phyloP scores from a whole-genome alignment of 1,284 basidiomycete species.

The Cutaneotrichosporon sp. region DNA sequence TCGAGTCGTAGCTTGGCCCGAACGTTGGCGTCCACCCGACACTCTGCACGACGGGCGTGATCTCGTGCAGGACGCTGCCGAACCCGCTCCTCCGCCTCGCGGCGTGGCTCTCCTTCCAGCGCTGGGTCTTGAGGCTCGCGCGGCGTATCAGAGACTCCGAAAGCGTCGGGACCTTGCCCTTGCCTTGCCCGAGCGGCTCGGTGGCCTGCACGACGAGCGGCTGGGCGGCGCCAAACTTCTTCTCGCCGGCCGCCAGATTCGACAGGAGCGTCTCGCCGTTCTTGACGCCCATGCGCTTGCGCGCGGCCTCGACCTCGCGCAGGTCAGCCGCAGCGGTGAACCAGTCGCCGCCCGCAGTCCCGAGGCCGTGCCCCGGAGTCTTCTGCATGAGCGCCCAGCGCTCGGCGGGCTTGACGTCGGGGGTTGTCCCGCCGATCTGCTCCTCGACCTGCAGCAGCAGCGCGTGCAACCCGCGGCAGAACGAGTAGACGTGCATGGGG shows the following conservation, averaged over 20 bases:
- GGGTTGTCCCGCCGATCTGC: slow-evolving; percentile 10
- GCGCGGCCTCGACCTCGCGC: slow-evolving; percentile 29
- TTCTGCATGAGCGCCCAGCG: slow-evolving; percentile 49
- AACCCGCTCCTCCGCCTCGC: slow-evolving; percentile 11
- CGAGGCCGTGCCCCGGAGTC: slow-evolving; percentile 22
- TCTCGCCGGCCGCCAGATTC: slow-evolving; percentile 27
- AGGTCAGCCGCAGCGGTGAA: slow-evolving; percentile 41
- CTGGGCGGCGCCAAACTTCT: slow-evolving; percentile 40
- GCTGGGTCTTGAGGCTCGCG: slow-evolving; percentile 42
- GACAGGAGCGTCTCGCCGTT: slow-evolving; percentile 24
- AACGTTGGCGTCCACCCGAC: slow-evolving; percentile 39
- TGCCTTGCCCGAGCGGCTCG: slow-evolving; percentile 15
- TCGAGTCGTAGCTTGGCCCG: slow-evolving; percentile 44
- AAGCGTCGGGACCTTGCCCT: slow-evolving; percentile 25
- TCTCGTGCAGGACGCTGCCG: slow-evolving; percentile 7
- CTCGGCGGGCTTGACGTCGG: slow-evolving; percentile 20
- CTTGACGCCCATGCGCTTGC: slow-evolving; percentile 17
- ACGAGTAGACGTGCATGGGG: slow-evolving; percentile 44
- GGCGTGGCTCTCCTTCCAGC: slow-evolving; percentile 38
- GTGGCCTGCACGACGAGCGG: slow-evolving; percentile 36
- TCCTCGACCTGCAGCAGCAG: slow-evolving; percentile 40
- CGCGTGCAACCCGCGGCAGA: slow-evolving; percentile 40
- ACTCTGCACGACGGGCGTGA: slow-evolving; percentile 6
- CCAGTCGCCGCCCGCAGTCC: slow-evolving; percentile 39
- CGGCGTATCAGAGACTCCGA: slow-evolving; percentile 36